Evolutionary conservation across 345 rosid species (phyloP).

Genomic region (Sonneratia alba): DNA sequence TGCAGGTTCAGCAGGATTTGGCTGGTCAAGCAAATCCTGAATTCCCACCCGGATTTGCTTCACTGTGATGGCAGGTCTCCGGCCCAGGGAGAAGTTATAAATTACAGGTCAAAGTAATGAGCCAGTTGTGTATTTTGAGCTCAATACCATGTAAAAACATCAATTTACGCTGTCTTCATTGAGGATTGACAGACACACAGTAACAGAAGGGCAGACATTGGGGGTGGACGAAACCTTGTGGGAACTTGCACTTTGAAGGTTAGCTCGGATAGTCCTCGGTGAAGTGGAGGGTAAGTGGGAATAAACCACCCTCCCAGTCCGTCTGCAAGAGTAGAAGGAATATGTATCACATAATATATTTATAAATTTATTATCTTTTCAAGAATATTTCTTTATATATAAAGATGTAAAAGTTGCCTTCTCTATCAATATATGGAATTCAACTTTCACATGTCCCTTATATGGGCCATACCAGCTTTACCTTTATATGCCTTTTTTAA

Average conservation of each 20-base stretch:
- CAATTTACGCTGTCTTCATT: constrained; percentile 63
- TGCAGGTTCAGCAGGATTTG: too few species aligned
- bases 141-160: background rate
- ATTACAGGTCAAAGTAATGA: background rate
- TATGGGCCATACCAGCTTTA: too few species aligned
- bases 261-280: constrained; percentile 88
- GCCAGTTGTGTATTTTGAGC: background rate
- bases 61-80: too few species aligned
- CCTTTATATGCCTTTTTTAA: too few species aligned
- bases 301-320: constrained; percentile 83
- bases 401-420: too few species aligned
- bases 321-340: constrained; percentile 37
- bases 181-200: constrained; percentile 77
- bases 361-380: background rate
- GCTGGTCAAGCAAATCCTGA: too few species aligned
- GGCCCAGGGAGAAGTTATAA: too few species aligned
- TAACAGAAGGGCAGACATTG: constrained; percentile 80
- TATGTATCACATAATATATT: background rate
- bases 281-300: constrained; percentile 63
- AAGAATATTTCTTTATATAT: too few species aligned
- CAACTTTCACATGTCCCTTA: too few species aligned
- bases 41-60: too few species aligned
- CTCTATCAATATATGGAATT: too few species aligned
- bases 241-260: constrained; percentile 83
- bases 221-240: constrained; percentile 73